These are phyloP conservation scores for Marchantia polymorpha DNA, from an alignment of 225 moss, liverwort and hornwort genomes.

Conservation along the genomic window DNA sequence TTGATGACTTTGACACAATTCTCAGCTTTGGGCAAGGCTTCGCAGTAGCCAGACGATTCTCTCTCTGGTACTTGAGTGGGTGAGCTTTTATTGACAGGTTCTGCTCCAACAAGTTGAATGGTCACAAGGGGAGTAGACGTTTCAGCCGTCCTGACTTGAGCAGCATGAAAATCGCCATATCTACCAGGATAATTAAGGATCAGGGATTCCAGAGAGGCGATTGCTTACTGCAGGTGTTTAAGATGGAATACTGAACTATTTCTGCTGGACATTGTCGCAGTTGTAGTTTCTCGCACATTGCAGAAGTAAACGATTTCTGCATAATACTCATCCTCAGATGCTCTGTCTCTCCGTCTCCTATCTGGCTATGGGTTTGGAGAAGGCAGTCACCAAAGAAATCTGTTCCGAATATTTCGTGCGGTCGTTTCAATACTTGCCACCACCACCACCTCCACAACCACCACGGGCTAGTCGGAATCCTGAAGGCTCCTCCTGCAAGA, in stretches of 20 bases:
- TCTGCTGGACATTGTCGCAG: background rate
- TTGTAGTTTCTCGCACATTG: background rate
- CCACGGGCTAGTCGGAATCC: too few species aligned
- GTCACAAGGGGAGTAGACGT: background rate
- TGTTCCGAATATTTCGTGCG: too few species aligned
- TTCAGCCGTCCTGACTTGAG: background rate
- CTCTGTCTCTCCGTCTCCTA: too few species aligned
- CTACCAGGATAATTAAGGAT: background rate
- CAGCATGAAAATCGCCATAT: background rate
- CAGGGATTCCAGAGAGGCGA: background rate
- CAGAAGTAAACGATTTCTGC: too few species aligned
- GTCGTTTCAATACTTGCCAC: too few species aligned
- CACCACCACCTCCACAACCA: too few species aligned
- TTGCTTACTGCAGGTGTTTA: background rate
- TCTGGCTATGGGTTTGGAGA: too few species aligned
- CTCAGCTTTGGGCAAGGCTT: slow-evolving; percentile 13
- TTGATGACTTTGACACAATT: background rate
- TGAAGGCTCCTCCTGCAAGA: too few species aligned
- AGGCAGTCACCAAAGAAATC: too few species aligned
- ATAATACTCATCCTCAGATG: too few species aligned
- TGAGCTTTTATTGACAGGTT: background rate
- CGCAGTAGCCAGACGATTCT: background rate
- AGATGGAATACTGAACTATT: background rate
- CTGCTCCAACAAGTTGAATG: background rate
- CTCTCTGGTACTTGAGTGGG: background rate